Percentiles rank a stretch among this genome's conserved stretches.
phyloP scores from a whole-genome alignment of 2,329 filamentous ascomycete genomes.

The Didymosphaeria variabile region DNA sequence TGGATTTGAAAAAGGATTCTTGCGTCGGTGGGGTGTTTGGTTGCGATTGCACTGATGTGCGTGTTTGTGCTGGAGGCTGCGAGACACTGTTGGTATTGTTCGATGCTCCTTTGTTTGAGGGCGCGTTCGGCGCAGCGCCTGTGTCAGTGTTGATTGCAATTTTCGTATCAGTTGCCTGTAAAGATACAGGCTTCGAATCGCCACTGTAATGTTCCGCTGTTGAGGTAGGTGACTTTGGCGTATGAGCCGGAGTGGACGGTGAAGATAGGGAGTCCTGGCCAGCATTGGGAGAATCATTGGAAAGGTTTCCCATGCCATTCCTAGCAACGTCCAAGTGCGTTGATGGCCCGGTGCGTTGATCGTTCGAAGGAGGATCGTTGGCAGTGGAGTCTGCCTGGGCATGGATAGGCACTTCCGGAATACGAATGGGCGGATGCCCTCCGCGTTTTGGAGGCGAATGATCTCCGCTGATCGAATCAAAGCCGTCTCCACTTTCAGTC shows the following conservation, averaged over 20 bases:
- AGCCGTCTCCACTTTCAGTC: slow-evolving; percentile 3
- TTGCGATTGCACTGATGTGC: slow-evolving; percentile 53
- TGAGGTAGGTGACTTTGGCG: slow-evolving; percentile 15
- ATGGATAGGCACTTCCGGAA: background rate
- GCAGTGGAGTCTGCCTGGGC: background rate
- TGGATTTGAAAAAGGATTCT: slow-evolving; percentile 96
- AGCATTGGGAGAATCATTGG: background rate
- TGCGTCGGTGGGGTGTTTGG: slow-evolving; percentile 80
- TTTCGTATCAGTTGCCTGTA: slow-evolving; percentile 22
- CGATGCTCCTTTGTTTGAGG: slow-evolving; percentile 15
- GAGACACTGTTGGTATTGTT: slow-evolving; percentile 31
- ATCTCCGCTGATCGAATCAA: background rate
- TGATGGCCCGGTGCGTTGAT: background rate
- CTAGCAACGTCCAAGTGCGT: background rate
- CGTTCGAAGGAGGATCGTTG: background rate
- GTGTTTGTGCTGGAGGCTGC: slow-evolving; percentile 29
- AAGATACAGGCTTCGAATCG: slow-evolving; percentile 15
- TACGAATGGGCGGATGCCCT: slow-evolving; percentile 1
- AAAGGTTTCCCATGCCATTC: background rate
- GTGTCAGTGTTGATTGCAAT: slow-evolving; percentile 23
- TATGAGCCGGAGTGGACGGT: slow-evolving; percentile 1
- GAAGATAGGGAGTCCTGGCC: slow-evolving; percentile 9
- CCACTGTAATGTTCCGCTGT: slow-evolving; percentile 13
- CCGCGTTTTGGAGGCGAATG: background rate
- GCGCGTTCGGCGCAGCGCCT: slow-evolving; percentile 17